Percentiles rank a stretch among this genome's conserved stretches.
Evolutionary conservation across 192 early-diverging fungal species (phyloP).

Genomic region (Gigaspora rosea): DNA sequence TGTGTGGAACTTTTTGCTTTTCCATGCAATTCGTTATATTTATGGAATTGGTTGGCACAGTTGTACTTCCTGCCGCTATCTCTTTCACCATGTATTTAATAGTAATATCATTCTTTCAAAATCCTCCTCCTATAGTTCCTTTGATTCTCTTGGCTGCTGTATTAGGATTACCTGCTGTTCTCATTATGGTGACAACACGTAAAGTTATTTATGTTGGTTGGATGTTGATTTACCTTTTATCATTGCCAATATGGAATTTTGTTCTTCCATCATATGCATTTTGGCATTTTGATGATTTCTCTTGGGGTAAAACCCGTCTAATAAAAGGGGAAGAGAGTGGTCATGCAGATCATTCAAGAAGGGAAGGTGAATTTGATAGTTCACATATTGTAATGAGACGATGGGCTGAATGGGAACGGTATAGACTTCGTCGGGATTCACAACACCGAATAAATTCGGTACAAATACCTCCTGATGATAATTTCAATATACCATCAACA

Average conservation of each 20-base stretch:
- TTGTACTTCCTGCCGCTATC: constrained; percentile 91
- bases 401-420: constrained; percentile 77
- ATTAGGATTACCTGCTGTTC: constrained; percentile 73
- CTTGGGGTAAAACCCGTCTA: constrained; percentile 81
- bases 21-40: constrained; percentile 97
- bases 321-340: constrained; percentile 57
- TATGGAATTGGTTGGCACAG: constrained; percentile 92
- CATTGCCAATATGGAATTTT: constrained; percentile 81
- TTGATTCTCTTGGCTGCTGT: constrained; percentile 69
- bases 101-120: constrained; percentile 59
- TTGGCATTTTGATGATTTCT: constrained; percentile 90
- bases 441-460: not conserved
- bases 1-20: constrained; percentile 90
- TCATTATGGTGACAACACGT: constrained; percentile 81
- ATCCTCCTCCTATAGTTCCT: constrained; percentile 58
- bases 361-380: constrained; percentile 71
- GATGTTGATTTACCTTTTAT: constrained; percentile 79
- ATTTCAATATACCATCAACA: not conserved
- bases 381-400: constrained; percentile 75
- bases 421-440: constrained; percentile 29
- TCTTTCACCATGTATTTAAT: constrained; percentile 84
- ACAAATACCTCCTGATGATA: not conserved
- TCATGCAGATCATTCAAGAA: constrained; percentile 59
- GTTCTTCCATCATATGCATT: constrained; percentile 75
- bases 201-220: constrained; percentile 79